Base-by-base conservation (phyloP, 176 grass and related monocot species). In the Melocanna baccifera region DNA sequence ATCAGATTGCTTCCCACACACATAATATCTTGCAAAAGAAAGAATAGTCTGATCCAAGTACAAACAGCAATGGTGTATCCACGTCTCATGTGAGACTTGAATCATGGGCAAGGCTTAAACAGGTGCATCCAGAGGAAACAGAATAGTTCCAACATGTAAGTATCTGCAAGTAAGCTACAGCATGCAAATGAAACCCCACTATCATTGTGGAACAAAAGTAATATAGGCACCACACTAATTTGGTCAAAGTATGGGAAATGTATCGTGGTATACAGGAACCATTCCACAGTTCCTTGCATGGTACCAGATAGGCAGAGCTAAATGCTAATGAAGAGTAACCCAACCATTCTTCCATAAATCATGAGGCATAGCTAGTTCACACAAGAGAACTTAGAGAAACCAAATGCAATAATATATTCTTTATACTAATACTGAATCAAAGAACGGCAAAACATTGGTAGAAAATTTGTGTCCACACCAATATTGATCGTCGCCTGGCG, bases 401-500 rank as follows among this genome's bases (percentile, higher is more conserved):
- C 5, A 32, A 80, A n/a, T 62, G 52, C 10, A 62, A 8, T 1
- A 16, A 73, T 65, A 71, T 63, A 67, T 30, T 53, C 2, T 30
- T 37, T 56, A 47, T 39, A 51, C 19, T 59, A 39, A 56, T 58
- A 55, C 48, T 20, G 19, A 36, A 43, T 18, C 23, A 68, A 12
- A 62, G 41, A 75, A 74, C n/a, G n/a, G 2, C 2, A 53, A 28
- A 75, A 14, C 32, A 26, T 71, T 3, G 0, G 0, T 11, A 32
- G 20, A 45, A 32, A 20, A 26, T 61, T 16, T 9, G 8, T n/a
- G 84, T 80, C 58, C 41, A n/a, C 73, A 94, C 94, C 94, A 46
- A 97, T 97, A 88, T 97, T 94, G 50, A 94, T 97, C 0, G 92
- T 94, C 2, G 92, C 94, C 62, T 97, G 94, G 64, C 88, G 84